A percentile compares a stretch with the other conserved stretches of the same genome.
Evolutionary conservation across 1,139 yeast species (phyloP).

Genomic region (Candida albicans): DNA sequence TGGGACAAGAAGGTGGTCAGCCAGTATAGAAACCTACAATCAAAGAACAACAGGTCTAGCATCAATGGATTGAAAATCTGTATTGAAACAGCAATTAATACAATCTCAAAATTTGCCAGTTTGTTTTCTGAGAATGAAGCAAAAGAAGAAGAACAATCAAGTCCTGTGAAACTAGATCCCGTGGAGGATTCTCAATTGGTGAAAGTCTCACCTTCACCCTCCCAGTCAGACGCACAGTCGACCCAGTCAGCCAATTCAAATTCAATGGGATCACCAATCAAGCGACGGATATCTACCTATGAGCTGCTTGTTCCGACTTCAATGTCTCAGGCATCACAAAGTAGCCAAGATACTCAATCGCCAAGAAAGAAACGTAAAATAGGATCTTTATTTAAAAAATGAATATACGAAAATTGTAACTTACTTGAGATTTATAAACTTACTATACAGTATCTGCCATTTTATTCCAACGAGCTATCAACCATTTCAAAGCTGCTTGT

Average conservation of each 20-base stretch:
- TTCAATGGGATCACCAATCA: background rate
- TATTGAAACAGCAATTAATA: slow-evolving; percentile 8
- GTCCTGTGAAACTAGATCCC: slow-evolving; percentile 7
- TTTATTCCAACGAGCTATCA: slow-evolving; percentile 43
- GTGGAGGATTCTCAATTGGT: too few relatives aligned
- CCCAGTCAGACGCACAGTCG: slow-evolving; percentile 1
- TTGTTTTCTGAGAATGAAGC: slow-evolving; percentile 6
- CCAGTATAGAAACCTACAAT: slow-evolving; percentile 9
- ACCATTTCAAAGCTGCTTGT: slow-evolving; percentile 34
- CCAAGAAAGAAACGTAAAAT: slow-evolving; percentile 15
- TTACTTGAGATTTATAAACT: slow-evolving; percentile 2
- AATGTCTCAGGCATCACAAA: too few relatives aligned
- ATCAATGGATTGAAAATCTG: slow-evolving; percentile 5
- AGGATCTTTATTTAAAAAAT: slow-evolving; percentile 10
- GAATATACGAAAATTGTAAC: background rate
- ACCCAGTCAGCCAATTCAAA: background rate
- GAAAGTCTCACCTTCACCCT: too few relatives aligned
- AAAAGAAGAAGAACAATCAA: slow-evolving; percentile 5
- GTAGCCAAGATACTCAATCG: slow-evolving; percentile 2
- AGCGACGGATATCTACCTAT: background rate
- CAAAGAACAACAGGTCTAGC: slow-evolving; percentile 5
- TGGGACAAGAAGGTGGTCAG: slow-evolving; percentile 18
- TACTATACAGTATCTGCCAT: slow-evolving; percentile 13
- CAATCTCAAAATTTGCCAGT: slow-evolving; percentile 14
- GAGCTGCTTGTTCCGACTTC: background rate